These are phyloP conservation scores for Teunomyces tritomae DNA, from an alignment of 805 yeast genomes.

Conservation along the genomic window DNA sequence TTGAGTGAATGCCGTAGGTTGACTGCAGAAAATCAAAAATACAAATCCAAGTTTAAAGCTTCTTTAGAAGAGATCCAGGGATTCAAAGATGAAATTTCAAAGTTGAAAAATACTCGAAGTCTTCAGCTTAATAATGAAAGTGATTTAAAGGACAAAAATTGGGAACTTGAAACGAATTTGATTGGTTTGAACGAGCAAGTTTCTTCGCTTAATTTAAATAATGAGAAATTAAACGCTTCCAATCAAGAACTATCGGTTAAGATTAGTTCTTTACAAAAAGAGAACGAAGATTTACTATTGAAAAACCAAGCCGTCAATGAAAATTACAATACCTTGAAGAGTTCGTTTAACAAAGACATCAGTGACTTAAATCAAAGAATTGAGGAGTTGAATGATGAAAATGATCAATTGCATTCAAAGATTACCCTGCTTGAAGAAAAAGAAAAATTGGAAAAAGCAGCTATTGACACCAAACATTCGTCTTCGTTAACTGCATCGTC, in stretches of 20 bases:
- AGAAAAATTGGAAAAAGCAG: slow-evolving; percentile 8
- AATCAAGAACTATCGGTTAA: slow-evolving; percentile 33
- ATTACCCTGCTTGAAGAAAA: slow-evolving; percentile 17
- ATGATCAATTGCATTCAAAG: slow-evolving; percentile 52
- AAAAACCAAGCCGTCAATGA: slow-evolving; percentile 39
- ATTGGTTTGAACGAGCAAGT: slow-evolving; percentile 45
- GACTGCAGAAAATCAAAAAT: slow-evolving; percentile 58
- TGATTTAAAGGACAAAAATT: slow-evolving; percentile 54
- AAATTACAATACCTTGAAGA: slow-evolving; percentile 36
- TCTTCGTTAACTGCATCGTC: slow-evolving; percentile 10
- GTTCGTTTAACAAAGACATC: slow-evolving; percentile 39
- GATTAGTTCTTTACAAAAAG: slow-evolving; percentile 33
- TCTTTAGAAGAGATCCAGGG: slow-evolving; percentile 43
- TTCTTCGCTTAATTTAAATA: slow-evolving; percentile 36
- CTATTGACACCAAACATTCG: neutral
- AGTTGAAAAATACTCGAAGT: slow-evolving; percentile 32
- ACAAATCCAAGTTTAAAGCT: slow-evolving; percentile 41
- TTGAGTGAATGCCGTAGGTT: slow-evolving; percentile 68
- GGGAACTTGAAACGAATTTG: slow-evolving; percentile 61
- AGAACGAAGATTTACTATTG: slow-evolving; percentile 47
- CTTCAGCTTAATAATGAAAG: slow-evolving; percentile 44
- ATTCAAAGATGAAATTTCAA: slow-evolving; percentile 32
- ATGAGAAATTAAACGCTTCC: slow-evolving; percentile 33
- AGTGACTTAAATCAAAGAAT: slow-evolving; percentile 50
- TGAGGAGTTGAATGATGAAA: slow-evolving; percentile 65